Base-by-base conservation (phyloP, 768 basidiomycete genomes). In the Candolleomyces aberdarensis region DNA sequence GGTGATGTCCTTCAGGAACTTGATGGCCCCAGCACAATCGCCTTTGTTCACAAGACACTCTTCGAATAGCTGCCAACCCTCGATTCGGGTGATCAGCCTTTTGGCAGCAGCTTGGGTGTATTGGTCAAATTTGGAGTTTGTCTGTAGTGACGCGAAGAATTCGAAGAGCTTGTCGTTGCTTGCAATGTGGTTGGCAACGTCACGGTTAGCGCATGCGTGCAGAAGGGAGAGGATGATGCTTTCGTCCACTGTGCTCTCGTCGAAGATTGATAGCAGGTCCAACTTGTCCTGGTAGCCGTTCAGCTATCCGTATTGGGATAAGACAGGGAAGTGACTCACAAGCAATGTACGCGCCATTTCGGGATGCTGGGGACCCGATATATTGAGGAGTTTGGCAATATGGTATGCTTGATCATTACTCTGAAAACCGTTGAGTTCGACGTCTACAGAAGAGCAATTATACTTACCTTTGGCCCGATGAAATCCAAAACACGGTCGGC, bases 291-390 rank as follows among this genome's bases (percentile, higher is more conserved):
- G 63, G 39, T 6, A 56, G 11, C 36, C 6, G 1, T 36, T 36
- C 36, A 44, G 15, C 31, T 19, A 20, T 15, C 59, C 44, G 14
- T 41, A 15, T 31, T 3, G 41, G 8, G n/a, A 40, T 9, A 7
- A 20, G n/a, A 51, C 20, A n/a, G 22, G 26, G 44, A 22, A n/a
- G 29, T 10, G 61, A 13, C 79, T 51, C 58, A 82, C 83, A 69
- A 79, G 68, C 22, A 80, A 66, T 17, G 71, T 71, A 46, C 78
- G 65, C 26, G 85, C 83, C 71, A 91, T 72, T 13, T 85, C 75
- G 20, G 87, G 84, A 66, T 81, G 79, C 69, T 92, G 91, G 26
- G 86, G 85, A 5, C 88, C 88, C 6, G 84, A 76, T 60, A 86
- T 82, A 56, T 78, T 83, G 46, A 92, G 74, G 58, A 91, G 75